A percentile compares a stretch with the other conserved stretches of the same genome.
phyloP scores from a whole-genome alignment of 1,284 basidiomycete species.

The Apiotrichum gamsii region DNA sequence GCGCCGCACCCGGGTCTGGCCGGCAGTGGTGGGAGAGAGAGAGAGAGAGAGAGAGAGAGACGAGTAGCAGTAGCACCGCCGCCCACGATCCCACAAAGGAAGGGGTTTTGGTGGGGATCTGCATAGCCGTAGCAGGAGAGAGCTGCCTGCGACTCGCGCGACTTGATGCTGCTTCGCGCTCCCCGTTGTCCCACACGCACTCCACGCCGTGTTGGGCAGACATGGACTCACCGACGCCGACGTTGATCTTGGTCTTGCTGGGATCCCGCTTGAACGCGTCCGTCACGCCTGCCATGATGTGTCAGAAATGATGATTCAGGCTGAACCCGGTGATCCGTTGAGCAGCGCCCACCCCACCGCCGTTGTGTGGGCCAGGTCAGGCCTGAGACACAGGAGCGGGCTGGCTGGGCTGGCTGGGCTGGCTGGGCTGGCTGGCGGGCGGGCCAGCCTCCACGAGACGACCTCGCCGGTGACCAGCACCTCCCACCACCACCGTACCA shows the following conservation, averaged over 20 bases:
- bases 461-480: neutral
- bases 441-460: too few relatives aligned
- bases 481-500: too few relatives aligned
- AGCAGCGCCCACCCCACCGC: neutral
- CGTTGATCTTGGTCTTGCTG: conserved; percentile 92
- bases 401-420: neutral
- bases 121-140: neutral
- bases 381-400: neutral
- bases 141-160: too few relatives aligned
- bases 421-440: too few relatives aligned
- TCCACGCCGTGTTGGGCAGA: neutral
- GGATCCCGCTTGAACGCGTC: conserved; percentile 56
- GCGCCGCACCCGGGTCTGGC: too few relatives aligned
- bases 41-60: neutral
- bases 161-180: too few relatives aligned
- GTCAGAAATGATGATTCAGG: neutral
- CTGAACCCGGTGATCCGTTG: neutral
- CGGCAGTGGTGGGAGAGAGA: too few relatives aligned
- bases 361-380: too few relatives aligned
- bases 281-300: conserved; percentile 18
- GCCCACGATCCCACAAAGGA: neutral
- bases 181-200: too few relatives aligned
- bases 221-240: conserved; percentile 66
- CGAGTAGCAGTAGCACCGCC: neutral
- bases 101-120: neutral